Evolutionary conservation across 768 basidiomycete genomes (phyloP), one percentile per base, ranked within the genome.

Genomic region (Suillus sp.): DNA sequence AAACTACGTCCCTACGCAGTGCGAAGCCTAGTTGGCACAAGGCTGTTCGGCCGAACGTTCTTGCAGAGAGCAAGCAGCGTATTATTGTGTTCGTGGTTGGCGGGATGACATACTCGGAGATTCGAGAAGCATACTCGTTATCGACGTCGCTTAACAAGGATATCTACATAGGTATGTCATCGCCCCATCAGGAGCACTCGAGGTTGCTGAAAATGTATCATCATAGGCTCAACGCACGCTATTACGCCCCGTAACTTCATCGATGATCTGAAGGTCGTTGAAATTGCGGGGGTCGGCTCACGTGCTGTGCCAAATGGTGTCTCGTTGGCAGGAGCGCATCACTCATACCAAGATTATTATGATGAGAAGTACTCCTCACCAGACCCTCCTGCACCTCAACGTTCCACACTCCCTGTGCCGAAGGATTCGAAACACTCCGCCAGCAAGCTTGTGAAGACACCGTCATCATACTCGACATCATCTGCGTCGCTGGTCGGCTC

Each of bases 21-120:
- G 89, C 91, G 67, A 91, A 92, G 72, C 93, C 94, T 8, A 88
- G 86, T 55, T 96, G 94, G 95, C 93, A 95, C 72, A 86, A 89
- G 68, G 89, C 90, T 1, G 86, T 86, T 5, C 84, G 83, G 67
- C 74, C 85, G 4, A 83, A 79, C 30, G 72, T 78, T 25, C 70
- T 78, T 37, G 84, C 74, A 77, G 79, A 89, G 40, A 81, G 84
- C 58, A 83, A 86, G 63, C 90, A 93, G 75, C 84, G 96, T 34
- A 70, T 97, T 16, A 81, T 99, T 40, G 85, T 98, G 20, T 99
- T 99, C 75, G 81, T 98, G 27, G 92, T 93, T 16, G 97, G 97
- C 40, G 97, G 97, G 2, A 89, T 96, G 84, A 96, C 97, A 2
- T 95, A 95, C 73, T 96, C 95, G 0, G 97, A 99, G 77, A 90